A percentile compares a stretch with the other conserved stretches of the same genome.
These are phyloP conservation scores for Cercospora beticola DNA, from an alignment of 2,329 filamentous ascomycete genomes.

Conservation along the genomic window DNA sequence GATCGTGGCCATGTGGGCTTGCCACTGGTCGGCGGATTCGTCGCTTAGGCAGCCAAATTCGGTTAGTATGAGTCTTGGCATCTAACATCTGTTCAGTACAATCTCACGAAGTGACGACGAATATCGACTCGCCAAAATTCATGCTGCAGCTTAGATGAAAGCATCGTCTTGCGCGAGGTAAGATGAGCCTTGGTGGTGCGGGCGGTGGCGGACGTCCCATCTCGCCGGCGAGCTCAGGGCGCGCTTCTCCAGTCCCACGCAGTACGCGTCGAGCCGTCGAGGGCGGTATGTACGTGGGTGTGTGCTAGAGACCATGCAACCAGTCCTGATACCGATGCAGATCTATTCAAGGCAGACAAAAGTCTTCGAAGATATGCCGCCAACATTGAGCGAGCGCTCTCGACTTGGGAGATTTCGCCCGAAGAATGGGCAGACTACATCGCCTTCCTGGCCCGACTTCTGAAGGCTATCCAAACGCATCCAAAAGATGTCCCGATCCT, in stretches of 20 bases:
- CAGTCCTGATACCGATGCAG: constrained; percentile 40
- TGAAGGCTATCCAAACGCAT: constrained; percentile 90
- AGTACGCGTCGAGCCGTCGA: constrained; percentile 76
- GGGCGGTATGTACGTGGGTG: constrained; percentile 61
- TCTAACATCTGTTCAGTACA: constrained; percentile 5
- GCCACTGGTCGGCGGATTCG: neutral
- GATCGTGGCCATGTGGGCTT: neutral
- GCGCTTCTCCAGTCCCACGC: constrained; percentile 70
- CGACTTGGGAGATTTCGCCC: constrained; percentile 85
- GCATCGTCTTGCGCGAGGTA: neutral
- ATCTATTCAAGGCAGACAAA: constrained; percentile 62
- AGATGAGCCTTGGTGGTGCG: constrained; percentile 65
- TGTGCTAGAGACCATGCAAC: neutral
- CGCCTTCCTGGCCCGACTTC: constrained; percentile 84
- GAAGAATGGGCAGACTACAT: constrained; percentile 99
- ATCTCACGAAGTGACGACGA: neutral
- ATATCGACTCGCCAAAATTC: neutral
- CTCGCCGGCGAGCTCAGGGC: constrained; percentile 82
- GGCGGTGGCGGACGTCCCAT: constrained; percentile 55
- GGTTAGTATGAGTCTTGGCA: neutral
- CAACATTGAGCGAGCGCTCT: constrained; percentile 80
- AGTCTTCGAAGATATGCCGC: constrained; percentile 84
- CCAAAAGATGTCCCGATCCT: constrained; percentile 69
- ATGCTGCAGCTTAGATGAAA: constrained; percentile 4
- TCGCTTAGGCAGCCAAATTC: neutral